Base-by-base conservation (phyloP, 2,329 filamentous ascomycete genomes). In the Aspergillus piperis region DNA sequence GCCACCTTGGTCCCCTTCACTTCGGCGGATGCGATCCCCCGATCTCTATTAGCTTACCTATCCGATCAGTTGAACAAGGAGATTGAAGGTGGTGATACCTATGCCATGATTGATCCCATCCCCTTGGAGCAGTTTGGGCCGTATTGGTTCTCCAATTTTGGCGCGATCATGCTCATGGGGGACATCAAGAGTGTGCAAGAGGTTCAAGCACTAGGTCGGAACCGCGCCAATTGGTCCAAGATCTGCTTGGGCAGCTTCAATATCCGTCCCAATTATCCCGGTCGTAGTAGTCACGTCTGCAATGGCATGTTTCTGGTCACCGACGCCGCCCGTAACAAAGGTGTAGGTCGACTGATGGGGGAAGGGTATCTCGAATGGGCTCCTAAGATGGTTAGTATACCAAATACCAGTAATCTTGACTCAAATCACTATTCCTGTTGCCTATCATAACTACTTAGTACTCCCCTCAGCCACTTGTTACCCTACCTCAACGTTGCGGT, bases 141-240 rank as follows among this genome's bases (percentile, higher is more conserved):
- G 56, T 95, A 96, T 78, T 96, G 92, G 92, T 94, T 96, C 75
- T 90, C 91, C 70, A 92, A 92, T 76, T 96, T 96, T 71, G 91
- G 86, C 50, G 91, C 90, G 52, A 87, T 96, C 73, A 95, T 96
- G 91, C 81, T 96, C 21, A 81, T 95, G 44, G 92, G 92, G 59
- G 86, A 89, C 69, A 86, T 94, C 59, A 84, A 86, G 54, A 83
- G 82, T 59, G 79, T 84, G 25, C 83, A 86, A 57, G 86, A 88
- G 59, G 75, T 80, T 3, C 73, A 75, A 51, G 61, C 70, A 10
- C 76, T 77, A 77, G 83, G 74, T 76, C 85, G 61, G 69, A 82
- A 67, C 77, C 87, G 77, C 76, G 83, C 75, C 65, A 90, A 94
- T 76, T 96, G 92, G 92, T 85, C 87, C 65, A 88, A 88, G 71